Evolutionary conservation across 257 asterid species (phyloP).

Genomic region (Mentha longifolia): DNA sequence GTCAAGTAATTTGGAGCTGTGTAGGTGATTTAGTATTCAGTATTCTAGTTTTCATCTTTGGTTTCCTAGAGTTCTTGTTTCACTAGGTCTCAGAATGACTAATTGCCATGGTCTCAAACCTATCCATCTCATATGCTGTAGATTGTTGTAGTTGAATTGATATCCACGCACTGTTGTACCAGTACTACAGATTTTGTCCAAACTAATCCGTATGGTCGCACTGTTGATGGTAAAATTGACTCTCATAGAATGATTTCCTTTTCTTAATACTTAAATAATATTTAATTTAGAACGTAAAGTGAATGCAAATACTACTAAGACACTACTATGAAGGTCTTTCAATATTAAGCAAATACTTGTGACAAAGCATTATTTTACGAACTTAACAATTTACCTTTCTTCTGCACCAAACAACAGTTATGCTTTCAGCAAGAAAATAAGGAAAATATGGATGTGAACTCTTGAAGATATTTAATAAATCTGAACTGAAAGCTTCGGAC

Average conservation of each 20-base stretch:
- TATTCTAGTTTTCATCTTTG: constrained; percentile 10
- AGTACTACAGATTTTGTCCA: constrained; percentile 10
- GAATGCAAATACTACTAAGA: constrained; percentile 1
- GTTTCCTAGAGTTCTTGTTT: constrained; percentile 20
- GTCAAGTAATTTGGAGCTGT: constrained; percentile 1
- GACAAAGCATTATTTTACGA: neutral
- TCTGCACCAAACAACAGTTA: neutral
- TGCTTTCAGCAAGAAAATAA: neutral
- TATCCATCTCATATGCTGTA: neutral
- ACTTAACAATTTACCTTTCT: constrained; percentile 16
- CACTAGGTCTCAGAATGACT: neutral
- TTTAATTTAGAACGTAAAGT: neutral
- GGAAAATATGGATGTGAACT: constrained; percentile 16
- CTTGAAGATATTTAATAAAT: constrained; percentile 12
- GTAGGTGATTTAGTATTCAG: constrained; percentile 12
- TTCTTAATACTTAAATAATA: neutral
- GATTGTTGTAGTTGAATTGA: constrained; percentile 10
- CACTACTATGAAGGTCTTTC: constrained; percentile 2
- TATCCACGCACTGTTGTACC: neutral
- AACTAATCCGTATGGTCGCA: neutral
- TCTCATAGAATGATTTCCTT: neutral
- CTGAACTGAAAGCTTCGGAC: neutral
- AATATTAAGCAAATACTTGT: neutral
- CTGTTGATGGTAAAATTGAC: constrained; percentile 13
- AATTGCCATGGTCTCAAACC: neutral